A percentile compares a stretch with the other conserved stretches of the same genome.
Evolutionary conservation across 495 filamentous ascomycete species (phyloP).

Genomic region (Aspergillus cristatus): DNA sequence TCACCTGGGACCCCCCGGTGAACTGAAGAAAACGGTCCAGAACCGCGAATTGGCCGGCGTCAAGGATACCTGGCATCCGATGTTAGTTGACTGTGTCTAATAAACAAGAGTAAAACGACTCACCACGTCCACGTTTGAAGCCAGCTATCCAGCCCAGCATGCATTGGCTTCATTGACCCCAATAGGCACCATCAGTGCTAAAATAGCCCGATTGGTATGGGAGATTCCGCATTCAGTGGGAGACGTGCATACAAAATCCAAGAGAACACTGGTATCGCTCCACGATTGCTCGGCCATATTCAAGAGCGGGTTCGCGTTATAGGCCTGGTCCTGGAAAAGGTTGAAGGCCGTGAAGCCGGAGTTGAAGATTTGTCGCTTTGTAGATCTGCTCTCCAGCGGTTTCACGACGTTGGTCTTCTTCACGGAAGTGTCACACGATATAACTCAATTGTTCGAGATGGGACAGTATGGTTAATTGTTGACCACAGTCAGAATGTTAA

Average conservation of each 20-base stretch:
- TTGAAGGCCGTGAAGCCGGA: conserved; percentile 16
- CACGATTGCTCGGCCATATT: conserved; percentile 25
- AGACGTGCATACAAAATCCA: conserved; percentile 21
- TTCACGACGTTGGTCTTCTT: conserved; percentile 8
- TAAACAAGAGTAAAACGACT: too few relatives aligned
- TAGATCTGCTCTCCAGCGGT: conserved; percentile 20
- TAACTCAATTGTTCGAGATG: conserved; percentile 6
- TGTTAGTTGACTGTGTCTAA: too few relatives aligned
- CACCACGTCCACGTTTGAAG: too few relatives aligned
- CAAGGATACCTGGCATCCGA: too few relatives aligned
- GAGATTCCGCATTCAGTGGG: conserved; percentile 11
- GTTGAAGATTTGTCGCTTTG: conserved; percentile 18
- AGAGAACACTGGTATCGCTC: conserved; percentile 12
- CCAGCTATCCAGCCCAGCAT: too few relatives aligned
- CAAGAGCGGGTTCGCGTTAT: conserved; percentile 23
- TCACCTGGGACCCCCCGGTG: too few relatives aligned
- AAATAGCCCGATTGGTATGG: conserved; percentile 16
- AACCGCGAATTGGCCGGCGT: too few relatives aligned
- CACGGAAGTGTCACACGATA: conserved; percentile 11
- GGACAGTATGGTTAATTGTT: conserved; percentile 4
- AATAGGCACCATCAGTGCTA: too few relatives aligned
- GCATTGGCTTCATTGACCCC: too few relatives aligned
- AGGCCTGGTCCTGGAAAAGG: conserved; percentile 27
- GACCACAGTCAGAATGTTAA: background rate
- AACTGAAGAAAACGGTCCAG: too few relatives aligned